A percentile compares a stretch with the other conserved stretches of the same genome.
These are phyloP conservation scores for Apiotrichum siamense DNA, from an alignment of 1,284 basidiomycete species.

Conservation along the genomic window DNA sequence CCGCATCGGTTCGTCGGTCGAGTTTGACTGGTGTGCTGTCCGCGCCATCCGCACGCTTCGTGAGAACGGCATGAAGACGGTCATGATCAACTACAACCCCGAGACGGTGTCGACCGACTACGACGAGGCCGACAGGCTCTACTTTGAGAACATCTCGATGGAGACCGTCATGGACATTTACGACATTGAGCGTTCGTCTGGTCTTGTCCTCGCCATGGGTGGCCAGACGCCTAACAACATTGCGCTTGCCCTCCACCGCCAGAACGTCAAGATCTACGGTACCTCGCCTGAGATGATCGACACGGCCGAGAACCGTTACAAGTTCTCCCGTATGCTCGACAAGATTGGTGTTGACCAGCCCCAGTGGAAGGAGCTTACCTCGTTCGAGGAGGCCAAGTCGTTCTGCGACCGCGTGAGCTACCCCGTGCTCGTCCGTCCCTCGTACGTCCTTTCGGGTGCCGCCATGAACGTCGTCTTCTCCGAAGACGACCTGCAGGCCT, in stretches of 20 bases:
- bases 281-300: slow-evolving; percentile 99
- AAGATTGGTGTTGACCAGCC: slow-evolving; percentile 98
- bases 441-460: slow-evolving; percentile 95
- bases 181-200: slow-evolving; percentile 79
- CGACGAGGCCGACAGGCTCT: slow-evolving; percentile 95
- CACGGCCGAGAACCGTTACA: slow-evolving; percentile 97
- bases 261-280: slow-evolving; percentile 96
- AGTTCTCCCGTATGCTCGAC: slow-evolving; percentile 96
- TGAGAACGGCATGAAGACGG: slow-evolving; percentile 86
- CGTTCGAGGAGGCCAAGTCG: slow-evolving; percentile 74
- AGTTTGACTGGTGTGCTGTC: slow-evolving; percentile 99
- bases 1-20: slow-evolving; percentile 96
- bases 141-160: slow-evolving; percentile 97
- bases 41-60: slow-evolving; percentile 92
- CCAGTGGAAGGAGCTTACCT: slow-evolving; percentile 92
- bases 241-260: slow-evolving; percentile 83
- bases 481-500: slow-evolving; percentile 80
- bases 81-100: slow-evolving; percentile 99
- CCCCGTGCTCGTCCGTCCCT: slow-evolving; percentile 92
- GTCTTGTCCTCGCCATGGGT: slow-evolving; percentile 95
- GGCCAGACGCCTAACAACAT: slow-evolving; percentile 99
- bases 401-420: slow-evolving; percentile 91
- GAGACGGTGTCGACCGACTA: slow-evolving; percentile 99
- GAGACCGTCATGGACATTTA: slow-evolving; percentile 98
- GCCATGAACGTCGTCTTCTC: slow-evolving; percentile 99